Conservation (phyloP, 371 early-diverging fungal species). For the Mortierella polycephala region DNA sequence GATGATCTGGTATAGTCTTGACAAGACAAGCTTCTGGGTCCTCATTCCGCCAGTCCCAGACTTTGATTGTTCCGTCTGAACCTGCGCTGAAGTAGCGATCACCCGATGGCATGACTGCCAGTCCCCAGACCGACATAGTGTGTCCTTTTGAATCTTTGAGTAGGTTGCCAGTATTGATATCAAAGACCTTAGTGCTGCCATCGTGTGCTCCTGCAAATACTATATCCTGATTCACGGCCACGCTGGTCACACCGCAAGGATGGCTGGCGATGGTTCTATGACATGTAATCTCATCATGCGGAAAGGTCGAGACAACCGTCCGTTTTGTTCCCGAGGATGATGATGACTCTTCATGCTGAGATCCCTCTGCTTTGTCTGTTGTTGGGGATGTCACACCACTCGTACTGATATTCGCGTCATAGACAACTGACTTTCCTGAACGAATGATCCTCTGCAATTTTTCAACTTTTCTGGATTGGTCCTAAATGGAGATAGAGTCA, state of each 20-base stretch:
- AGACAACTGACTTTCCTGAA: conserved; percentile 35
- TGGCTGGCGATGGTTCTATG: conserved; percentile 64
- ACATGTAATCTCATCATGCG: conserved; percentile 63
- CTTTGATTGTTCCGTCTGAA: conserved; percentile 71
- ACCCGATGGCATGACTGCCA: conserved; percentile 59
- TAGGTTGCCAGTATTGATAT: conserved; percentile 59
- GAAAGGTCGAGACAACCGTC: conserved; percentile 52
- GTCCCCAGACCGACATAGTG: conserved; percentile 73
- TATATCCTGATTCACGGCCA: conserved; percentile 59
- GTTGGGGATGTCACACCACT: not conserved
- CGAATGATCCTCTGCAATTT: conserved; percentile 46
- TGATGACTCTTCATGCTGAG: conserved; percentile 1
- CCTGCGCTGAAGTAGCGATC: conserved; percentile 67
- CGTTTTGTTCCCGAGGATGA: conserved; percentile 24
- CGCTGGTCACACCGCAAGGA: conserved; percentile 69
- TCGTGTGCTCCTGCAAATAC: conserved; percentile 72
- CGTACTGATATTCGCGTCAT: conserved; percentile 2
- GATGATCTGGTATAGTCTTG: conserved; percentile 57
- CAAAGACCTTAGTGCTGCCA: conserved; percentile 68
- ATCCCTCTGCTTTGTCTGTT: not conserved
- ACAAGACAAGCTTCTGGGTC: conserved; percentile 28
- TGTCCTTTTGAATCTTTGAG: conserved; percentile 60
- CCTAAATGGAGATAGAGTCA: conserved; percentile 8
- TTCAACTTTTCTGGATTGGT: conserved; percentile 55
- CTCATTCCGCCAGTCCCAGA: conserved; percentile 58